A percentile compares a stretch with the other conserved stretches of the same genome.
These are phyloP conservation scores for Chlorella variabilis DNA, from an alignment of 163 green algal species.

Conservation along the genomic window DNA sequence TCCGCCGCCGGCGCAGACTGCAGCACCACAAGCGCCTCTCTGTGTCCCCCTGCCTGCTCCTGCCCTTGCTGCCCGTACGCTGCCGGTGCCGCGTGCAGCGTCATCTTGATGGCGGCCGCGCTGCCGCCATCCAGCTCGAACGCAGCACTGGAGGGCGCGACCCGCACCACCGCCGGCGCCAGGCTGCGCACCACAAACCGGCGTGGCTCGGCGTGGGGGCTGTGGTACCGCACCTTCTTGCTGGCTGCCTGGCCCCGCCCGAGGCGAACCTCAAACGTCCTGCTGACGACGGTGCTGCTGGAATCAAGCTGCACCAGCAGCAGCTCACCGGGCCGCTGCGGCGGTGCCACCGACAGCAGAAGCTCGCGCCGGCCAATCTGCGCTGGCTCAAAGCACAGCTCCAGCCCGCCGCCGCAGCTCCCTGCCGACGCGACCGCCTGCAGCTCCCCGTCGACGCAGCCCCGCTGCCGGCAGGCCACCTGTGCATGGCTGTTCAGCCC, in stretches of 20 bases:
- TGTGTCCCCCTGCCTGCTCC: background rate
- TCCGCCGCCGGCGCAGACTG: constrained; percentile 2
- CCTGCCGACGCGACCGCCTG: background rate
- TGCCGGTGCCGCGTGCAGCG: background rate
- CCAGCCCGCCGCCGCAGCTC: background rate
- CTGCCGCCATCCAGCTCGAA: constrained; percentile 7
- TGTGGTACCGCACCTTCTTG: constrained; percentile 40
- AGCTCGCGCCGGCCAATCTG: background rate
- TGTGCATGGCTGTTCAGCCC: background rate
- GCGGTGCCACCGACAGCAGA: constrained; percentile 8
- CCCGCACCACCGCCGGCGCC: constrained; percentile 2
- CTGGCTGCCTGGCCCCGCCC: background rate
- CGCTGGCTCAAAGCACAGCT: background rate
- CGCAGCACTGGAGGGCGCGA: background rate
- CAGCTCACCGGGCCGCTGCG: background rate
- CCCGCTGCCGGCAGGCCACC: constrained; percentile 5
- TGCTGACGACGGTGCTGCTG: background rate
- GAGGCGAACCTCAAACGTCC: constrained; percentile 18
- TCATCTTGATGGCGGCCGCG: background rate
- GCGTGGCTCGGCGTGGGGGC: background rate
- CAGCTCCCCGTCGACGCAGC: background rate
- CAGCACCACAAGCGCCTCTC: constrained; percentile 5
- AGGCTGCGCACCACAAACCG: constrained; percentile 7
- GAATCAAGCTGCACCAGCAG: constrained; percentile 1
- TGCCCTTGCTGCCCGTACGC: background rate